Conservation (phyloP, 2,329 filamentous ascomycete species). For the Chalara sp. region DNA sequence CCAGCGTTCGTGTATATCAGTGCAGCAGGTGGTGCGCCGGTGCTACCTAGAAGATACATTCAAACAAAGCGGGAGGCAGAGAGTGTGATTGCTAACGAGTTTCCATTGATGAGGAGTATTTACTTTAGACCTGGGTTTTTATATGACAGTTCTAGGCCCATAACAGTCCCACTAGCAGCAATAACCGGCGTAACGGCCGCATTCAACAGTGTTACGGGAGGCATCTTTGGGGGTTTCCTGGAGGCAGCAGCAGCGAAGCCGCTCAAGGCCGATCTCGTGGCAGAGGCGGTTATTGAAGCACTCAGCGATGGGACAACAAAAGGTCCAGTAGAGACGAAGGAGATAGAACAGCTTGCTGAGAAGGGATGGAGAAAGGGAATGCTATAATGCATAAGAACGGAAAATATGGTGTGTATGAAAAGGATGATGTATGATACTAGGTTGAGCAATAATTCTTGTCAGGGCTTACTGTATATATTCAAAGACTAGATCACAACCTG, state of each 20-base stretch:
- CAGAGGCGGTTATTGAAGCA: conserved; percentile 83
- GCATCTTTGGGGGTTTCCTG: conserved; percentile 68
- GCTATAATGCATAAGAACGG: conserved; percentile 44
- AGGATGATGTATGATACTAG: no score
- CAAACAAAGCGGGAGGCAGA: conserved; percentile 90
- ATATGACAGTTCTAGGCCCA: conserved; percentile 74
- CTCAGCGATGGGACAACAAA: conserved; percentile 65
- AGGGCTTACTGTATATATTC: no score
- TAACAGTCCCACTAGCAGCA: conserved; percentile 81
- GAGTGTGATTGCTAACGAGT: conserved; percentile 61
- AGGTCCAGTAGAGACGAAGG: conserved; percentile 69
- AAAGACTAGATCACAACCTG: no score
- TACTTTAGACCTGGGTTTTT: conserved; percentile 84
- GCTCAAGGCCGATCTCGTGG: conserved; percentile 78
- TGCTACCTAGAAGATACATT: conserved; percentile 81
- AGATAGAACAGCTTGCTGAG: conserved; percentile 75
- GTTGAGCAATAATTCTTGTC: no score
- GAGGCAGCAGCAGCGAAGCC: conserved; percentile 82
- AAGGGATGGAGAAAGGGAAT: conserved; percentile 87
- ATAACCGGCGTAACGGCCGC: conserved; percentile 67
- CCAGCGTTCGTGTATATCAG: conserved; percentile 81
- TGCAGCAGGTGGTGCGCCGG: conserved; percentile 76
- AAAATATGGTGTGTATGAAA: no score
- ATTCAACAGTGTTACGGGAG: conserved; percentile 72
- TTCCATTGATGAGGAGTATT: conserved; percentile 69